These are phyloP conservation scores for Botryococcus braunii DNA, from an alignment of 163 green algal genomes.

Conservation along the genomic window DNA sequence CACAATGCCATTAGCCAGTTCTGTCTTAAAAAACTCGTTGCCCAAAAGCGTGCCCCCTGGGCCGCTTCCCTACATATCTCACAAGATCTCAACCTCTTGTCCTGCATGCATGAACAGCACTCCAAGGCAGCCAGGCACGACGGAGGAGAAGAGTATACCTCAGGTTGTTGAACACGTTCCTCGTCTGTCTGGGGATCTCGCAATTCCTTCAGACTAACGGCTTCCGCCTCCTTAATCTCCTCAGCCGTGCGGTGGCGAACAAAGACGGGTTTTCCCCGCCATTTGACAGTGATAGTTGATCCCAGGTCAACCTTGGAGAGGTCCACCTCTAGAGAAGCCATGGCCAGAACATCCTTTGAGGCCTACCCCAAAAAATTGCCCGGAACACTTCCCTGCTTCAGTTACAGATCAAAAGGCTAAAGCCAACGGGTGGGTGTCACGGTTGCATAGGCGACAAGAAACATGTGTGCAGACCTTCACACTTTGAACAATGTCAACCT, in stretches of 20 bases:
- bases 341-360: constrained; percentile 85
- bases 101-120: background rate
- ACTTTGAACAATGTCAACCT: constrained; percentile 14
- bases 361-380: constrained; percentile 24
- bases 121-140: background rate
- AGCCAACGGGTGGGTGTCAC: background rate
- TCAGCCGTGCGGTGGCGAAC: constrained; percentile 79
- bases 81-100: background rate
- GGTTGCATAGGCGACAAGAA: background rate
- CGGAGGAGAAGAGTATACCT: no score
- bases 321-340: constrained; percentile 97
- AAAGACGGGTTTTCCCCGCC: constrained; percentile 99
- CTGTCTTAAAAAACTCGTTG: no score
- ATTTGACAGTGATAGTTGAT: constrained; percentile 95
- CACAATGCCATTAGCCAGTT: no score
- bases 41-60: background rate
- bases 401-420: no score
- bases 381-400: background rate
- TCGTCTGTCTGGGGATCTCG: constrained; percentile 84
- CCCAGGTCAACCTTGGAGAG: constrained; percentile 76
- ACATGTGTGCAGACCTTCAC: background rate
- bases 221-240: constrained; percentile 76
- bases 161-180: constrained; percentile 71
- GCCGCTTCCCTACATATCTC: background rate
- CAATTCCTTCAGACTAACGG: constrained; percentile 68